Base-by-base conservation (phyloP, 2,329 filamentous ascomycete species). In the Aureobasidium sp. region DNA sequence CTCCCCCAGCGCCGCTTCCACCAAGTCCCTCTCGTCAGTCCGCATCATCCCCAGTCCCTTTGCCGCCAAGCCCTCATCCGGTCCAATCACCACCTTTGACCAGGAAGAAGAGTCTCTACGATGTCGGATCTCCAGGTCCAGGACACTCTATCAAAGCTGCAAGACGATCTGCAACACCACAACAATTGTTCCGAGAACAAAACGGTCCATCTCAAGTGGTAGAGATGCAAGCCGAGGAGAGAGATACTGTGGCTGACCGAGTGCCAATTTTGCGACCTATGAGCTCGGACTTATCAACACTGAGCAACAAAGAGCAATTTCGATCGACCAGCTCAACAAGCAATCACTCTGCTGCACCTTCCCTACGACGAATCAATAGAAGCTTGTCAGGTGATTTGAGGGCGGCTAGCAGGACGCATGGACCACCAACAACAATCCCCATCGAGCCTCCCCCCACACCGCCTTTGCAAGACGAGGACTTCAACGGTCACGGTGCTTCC, bases 311-410 rank as follows among this genome's bases (percentile, higher is more conserved):
- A 14, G 29, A 48, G 13, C 74, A 78, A 47, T 66, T 79, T 62
- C 81, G 86, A 71, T 83, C 88, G 73, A 82, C 87, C 66, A 90
- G 86, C 72, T 73, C 80, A 64, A 70, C 77, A 66, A 85, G 80
- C 74, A 78, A 81, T 63, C 77, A 79, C 65, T 83, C 80, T 69
- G 76, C 79, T 65, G 88, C 86, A 63, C 88, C 87, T 65, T 85
- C 88, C 51, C 81, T 94, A 64, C 83, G 91, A 69, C 84, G 90
- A 66, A 82, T 83, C 65, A 85, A 87, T 67, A 79, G 81, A 54
- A 82, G 79, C 72, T 71, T 86, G 74, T 92, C 89, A 81, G 87
- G 88, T 75, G 89, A 95, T 80, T 80, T 95, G 69, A 79, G 88
- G 76, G 83, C 83, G 67, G 83, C 84, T 67, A 84, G 84, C 75